A percentile compares a stretch with the other conserved stretches of the same genome.
Evolutionary conservation across 164 flowering plant genomes (phyloP).

Genomic region (Kingdonia uniflora): DNA sequence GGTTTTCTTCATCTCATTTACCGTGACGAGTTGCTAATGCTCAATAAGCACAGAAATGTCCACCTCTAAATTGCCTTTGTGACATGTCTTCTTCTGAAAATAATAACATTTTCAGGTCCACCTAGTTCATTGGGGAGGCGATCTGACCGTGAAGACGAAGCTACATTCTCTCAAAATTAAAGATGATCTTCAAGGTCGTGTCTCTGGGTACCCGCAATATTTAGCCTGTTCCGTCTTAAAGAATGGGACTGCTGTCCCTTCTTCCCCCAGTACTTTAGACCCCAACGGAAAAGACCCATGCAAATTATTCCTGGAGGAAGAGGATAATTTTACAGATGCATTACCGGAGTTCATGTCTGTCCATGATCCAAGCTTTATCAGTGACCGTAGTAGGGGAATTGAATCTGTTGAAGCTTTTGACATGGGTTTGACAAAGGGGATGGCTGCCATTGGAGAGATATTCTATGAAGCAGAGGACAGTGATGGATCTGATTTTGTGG

Average conservation of each 20-base stretch:
- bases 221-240: slow-evolving; percentile 66
- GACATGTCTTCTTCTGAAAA: too few species aligned
- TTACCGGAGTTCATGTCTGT: slow-evolving; percentile 59
- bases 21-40: too few species aligned
- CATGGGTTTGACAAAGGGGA: slow-evolving; percentile 32
- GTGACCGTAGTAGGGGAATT: slow-evolving; percentile 10
- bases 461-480: slow-evolving; percentile 69
- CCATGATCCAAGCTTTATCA: slow-evolving; percentile 23
- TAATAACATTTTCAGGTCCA: slow-evolving; percentile 40
- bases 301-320: slow-evolving; percentile 40
- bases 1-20: too few species aligned
- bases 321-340: slow-evolving; percentile 79
- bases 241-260: slow-evolving; percentile 20
- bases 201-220: slow-evolving; percentile 37
- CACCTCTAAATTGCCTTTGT: too few species aligned
- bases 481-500: slow-evolving; percentile 68
- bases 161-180: slow-evolving; percentile 72
- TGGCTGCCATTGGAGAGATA: slow-evolving; percentile 31
- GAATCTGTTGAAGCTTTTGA: slow-evolving; percentile 36
- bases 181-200: slow-evolving; percentile 76
- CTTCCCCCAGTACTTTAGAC: slow-evolving; percentile 18
- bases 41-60: too few species aligned
- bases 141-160: slow-evolving; percentile 62
- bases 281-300: slow-evolving; percentile 23
- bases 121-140: slow-evolving; percentile 42